These are phyloP conservation scores for sweet orange (Citrus sinensis) DNA, from an alignment of 345 rosid genomes.

Conservation along the genomic window DNA sequence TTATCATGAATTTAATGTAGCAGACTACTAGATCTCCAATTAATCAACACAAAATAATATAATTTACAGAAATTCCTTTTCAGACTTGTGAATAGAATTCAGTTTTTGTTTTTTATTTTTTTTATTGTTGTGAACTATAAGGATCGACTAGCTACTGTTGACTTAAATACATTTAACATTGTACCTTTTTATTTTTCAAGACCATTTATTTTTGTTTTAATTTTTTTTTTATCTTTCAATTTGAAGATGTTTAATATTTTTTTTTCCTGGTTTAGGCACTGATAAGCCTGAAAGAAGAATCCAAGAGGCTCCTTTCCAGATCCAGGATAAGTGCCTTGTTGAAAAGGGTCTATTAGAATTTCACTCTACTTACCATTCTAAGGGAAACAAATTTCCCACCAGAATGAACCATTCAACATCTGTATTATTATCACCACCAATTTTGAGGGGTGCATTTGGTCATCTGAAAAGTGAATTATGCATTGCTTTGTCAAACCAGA, in stretches of 20 bases:
- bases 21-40: background rate
- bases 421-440: conserved; percentile 27
- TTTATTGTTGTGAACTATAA: background rate
- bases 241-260: conserved; percentile 10
- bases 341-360: conserved; percentile 17
- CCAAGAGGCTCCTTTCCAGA: conserved; percentile 30
- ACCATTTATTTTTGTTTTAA: conserved; percentile 8
- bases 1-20: background rate
- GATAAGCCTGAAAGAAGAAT: conserved; percentile 33
- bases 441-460: conserved; percentile 50
- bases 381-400: conserved; percentile 25
- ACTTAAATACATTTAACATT: background rate
- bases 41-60: background rate
- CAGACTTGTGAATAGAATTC: background rate
- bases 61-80: background rate
- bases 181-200: background rate
- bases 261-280: conserved; percentile 35
- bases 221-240: background rate
- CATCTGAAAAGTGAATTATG: conserved; percentile 44
- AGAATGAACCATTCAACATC: conserved; percentile 25
- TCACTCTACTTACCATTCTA: conserved; percentile 26
- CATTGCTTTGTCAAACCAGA: conserved; percentile 20
- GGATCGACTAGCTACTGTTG: background rate
- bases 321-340: conserved; percentile 18
- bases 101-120: background rate